phyloP scores from a whole-genome alignment of 768 basidiomycete genomes.

The Sutorius australiensis region DNA sequence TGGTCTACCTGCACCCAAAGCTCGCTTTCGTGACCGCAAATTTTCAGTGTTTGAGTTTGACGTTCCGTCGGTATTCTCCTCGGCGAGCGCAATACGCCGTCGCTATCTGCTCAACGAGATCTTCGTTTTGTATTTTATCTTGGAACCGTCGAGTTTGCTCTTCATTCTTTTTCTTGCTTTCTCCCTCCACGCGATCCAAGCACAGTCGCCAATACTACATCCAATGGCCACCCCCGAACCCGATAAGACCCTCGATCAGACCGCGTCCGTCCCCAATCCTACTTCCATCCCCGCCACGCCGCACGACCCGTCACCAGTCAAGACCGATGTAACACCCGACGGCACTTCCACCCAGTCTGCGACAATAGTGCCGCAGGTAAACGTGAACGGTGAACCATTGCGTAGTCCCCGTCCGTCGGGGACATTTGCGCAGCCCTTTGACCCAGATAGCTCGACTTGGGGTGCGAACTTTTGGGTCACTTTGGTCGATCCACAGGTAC shows the following conservation, averaged over 20 bases:
- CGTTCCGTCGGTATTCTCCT: conserved; percentile 9
- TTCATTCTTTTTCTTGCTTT: not conserved
- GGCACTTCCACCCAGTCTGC: conserved; percentile 8
- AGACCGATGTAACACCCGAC: conserved; percentile 8
- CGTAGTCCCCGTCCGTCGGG: conserved; percentile 32
- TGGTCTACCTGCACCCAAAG: conserved; percentile 22
- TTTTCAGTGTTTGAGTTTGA: conserved; percentile 23
- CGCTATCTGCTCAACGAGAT: conserved; percentile 5
- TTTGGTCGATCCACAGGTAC: conserved; percentile 83
- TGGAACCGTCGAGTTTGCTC: not conserved
- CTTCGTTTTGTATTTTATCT: conserved; percentile 24
- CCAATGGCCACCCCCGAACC: conserved; percentile 23
- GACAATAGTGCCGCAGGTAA: conserved; percentile 33
- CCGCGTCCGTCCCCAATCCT: conserved; percentile 4
- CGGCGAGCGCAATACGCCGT: conserved; percentile 11
- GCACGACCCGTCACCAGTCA: conserved; percentile 6
- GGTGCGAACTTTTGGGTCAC: conserved; percentile 95
- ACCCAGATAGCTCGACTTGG: conserved; percentile 56
- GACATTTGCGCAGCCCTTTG: conserved; percentile 14
- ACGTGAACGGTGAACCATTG: conserved; percentile 33
- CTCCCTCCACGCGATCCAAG: conserved; percentile 10
- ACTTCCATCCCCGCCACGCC: not conserved
- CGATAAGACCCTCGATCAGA: conserved; percentile 28
- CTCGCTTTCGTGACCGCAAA: conserved; percentile 21
- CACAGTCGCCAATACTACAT: conserved; percentile 4